Evolutionary conservation across 495 filamentous ascomycete genomes (phyloP).

Genomic region (Letharia columbiana): DNA sequence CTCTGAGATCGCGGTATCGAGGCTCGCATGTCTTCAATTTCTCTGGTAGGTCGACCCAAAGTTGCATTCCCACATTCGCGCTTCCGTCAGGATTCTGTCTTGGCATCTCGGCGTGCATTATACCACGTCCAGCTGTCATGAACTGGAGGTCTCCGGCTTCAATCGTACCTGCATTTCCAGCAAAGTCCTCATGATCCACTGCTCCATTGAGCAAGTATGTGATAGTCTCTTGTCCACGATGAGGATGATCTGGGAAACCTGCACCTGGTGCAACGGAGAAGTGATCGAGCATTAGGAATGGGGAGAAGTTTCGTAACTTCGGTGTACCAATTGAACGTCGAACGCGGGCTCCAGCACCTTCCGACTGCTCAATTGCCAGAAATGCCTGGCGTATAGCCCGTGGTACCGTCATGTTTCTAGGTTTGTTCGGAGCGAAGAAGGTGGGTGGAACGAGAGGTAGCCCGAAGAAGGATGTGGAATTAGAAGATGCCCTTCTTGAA

Average conservation of each 20-base stretch:
- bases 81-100: slow-evolving; percentile 65
- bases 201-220: slow-evolving; percentile 80
- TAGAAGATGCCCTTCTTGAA: slow-evolving; percentile 26
- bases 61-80: slow-evolving; percentile 78
- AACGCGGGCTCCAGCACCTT: slow-evolving; percentile 83
- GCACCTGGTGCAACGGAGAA: slow-evolving; percentile 73
- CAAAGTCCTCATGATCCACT: slow-evolving; percentile 94
- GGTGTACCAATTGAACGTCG: slow-evolving; percentile 82
- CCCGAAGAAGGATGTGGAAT: slow-evolving; percentile 24
- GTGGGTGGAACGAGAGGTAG: slow-evolving; percentile 19
- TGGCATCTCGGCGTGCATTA: slow-evolving; percentile 97
- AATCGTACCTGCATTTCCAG: slow-evolving; percentile 80
- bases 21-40: slow-evolving; percentile 82
- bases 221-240: slow-evolving; percentile 75
- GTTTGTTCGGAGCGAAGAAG: slow-evolving; percentile 26
- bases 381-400: slow-evolving; percentile 74
- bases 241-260: slow-evolving; percentile 82
- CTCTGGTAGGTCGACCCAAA: slow-evolving; percentile 88
- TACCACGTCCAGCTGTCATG: slow-evolving; percentile 91
- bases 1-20: slow-evolving; percentile 75
- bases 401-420: slow-evolving; percentile 54
- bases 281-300: slow-evolving; percentile 97
- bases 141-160: slow-evolving; percentile 84
- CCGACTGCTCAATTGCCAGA: slow-evolving; percentile 75
- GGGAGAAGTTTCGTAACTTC: slow-evolving; percentile 75